Evolutionary conservation across 805 yeast species (phyloP).

Genomic region (Saccharomycopsis guyanensis): DNA sequence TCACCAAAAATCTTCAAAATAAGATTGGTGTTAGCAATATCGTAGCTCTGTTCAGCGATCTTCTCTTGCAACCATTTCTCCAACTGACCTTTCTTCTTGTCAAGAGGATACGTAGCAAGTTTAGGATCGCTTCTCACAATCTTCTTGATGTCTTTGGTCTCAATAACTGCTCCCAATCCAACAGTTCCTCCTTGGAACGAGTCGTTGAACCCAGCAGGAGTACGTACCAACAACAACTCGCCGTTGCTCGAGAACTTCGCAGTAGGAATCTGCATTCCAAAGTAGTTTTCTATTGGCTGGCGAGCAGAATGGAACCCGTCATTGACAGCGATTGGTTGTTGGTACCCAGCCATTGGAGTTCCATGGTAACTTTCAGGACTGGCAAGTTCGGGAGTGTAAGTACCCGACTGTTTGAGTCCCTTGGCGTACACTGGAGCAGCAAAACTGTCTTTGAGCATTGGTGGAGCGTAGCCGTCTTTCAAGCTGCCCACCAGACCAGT

Average conservation of each 20-base stretch:
- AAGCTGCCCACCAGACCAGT: neutral
- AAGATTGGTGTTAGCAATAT: slow-evolving; percentile 7
- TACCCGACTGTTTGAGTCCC: no score
- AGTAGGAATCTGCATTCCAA: slow-evolving; percentile 16
- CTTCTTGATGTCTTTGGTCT: slow-evolving; percentile 6
- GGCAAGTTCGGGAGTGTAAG: neutral
- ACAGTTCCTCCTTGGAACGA: neutral
- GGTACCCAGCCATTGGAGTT: no score
- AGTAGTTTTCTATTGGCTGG: slow-evolving; percentile 14
- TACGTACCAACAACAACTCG: slow-evolving; percentile 7
- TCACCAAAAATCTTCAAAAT: slow-evolving; percentile 14
- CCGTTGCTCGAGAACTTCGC: slow-evolving; percentile 14
- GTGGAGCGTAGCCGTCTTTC: neutral
- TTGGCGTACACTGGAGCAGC: no score
- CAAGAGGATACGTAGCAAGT: slow-evolving; percentile 16
- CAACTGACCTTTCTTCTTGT: slow-evolving; percentile 15
- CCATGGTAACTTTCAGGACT: no score
- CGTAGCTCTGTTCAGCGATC: slow-evolving; percentile 1
- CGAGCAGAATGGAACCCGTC: no score
- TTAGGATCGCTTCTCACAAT: slow-evolving; percentile 10
- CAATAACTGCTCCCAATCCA: neutral
- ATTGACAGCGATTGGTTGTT: no score
- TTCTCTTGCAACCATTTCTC: slow-evolving; percentile 18
- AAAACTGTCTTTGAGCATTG: no score
- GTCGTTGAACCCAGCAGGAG: neutral